Evolutionary conservation across 2,329 filamentous ascomycete species (phyloP), one percentile per base, ranked within the genome.

Genomic region (Aspergillus thermomutatus): DNA sequence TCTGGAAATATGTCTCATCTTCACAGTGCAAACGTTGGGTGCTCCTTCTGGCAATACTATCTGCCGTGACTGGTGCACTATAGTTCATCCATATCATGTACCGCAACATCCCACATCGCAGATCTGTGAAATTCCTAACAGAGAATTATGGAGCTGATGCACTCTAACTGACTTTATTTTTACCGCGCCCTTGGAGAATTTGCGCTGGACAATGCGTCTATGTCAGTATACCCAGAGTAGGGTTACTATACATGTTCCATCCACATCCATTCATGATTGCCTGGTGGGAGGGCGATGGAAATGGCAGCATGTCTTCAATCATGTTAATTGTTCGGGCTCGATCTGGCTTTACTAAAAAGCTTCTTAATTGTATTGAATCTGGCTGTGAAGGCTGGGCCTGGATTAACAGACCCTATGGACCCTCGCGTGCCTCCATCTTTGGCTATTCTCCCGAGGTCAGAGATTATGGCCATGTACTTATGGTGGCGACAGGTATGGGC

Each of bases 401-500:
- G 41, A 66, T 74, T 45, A 63, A 64, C 55, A 61, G 68, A 31
- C 70, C 63, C 25, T 62, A 75, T 49, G 60, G 70, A 4, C 54
- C 49, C 21, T 60, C 47, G 23, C 60, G 50, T 37, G 55, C 60
- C 52, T 34, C 55, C 21, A 21, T 25, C 43, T 53, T 49, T 9
- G 49, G 46, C 8, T 21, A 51, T 28, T 60, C 71, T 28, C 52
- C 60, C 0, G 50, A 69, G 47, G 48, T 60, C 31, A 50, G 54
- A n/a, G 60, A 62, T 27, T 75, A 69, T 59, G 55, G 71, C 46
- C 60, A 62, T 54, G 60, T 75, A 19, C 60, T 76, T 3, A 71
- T 77, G 56, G 56, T 75, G 23, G 60, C 67, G 7, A 75, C 63
- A 37, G 64, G 67, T n/a, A 74, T 74, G 40, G 64, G 71, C 2